Base-by-base conservation (phyloP, 192 early-diverging fungal species). In the Backusella tuberculispora region DNA sequence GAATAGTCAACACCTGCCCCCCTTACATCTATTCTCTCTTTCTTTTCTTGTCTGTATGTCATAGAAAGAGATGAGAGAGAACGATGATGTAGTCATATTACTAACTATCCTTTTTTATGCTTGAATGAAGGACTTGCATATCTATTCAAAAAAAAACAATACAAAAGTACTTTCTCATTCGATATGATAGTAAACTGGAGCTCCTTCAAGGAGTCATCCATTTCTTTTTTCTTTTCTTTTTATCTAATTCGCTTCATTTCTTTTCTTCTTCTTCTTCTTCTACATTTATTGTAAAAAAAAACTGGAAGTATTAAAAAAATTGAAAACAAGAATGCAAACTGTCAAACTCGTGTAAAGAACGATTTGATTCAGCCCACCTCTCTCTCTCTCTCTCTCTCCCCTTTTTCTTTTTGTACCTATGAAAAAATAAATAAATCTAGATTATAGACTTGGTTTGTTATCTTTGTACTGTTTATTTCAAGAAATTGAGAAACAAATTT, bases 1-100 rank as follows among this genome's bases (percentile, higher is more conserved):
- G 95, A 92, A 87, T 92, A 96, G 19, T 96, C 97, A n/a, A 88
- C 83, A 67, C 97, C 97, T 14, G 90, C 91, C 24, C 96, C 97
- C 83, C 74, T 89, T 86, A 75, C 85, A 90, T 40, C 81, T 81
- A 74, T 90, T 87, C 45, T 89, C 73, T 65, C 77, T 79, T 50
- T 80, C 84, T 71, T 96, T 80, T 92, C 66, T 90, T 86, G 7
- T 42, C 41, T 45, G 1, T 5, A 45, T 45, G 9, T 45, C 21
- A 12, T 21, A 21, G 50, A 24, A n/a, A n/a, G n/a, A n/a, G n/a
- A n/a, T n/a, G n/a, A n/a, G n/a, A 34, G 29, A 34, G 29, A 34
- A 34, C 53, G 24, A 60, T 21, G 21, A 19, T 60, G 53, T 60
- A 60, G 53, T 14, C n/a, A 60, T 60, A 60, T 60, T 60, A 60